Evolutionary conservation across 352 stramenopile species (phyloP), one percentile per base, ranked within the genome.

Genomic region (Globisporangium lucens): DNA sequence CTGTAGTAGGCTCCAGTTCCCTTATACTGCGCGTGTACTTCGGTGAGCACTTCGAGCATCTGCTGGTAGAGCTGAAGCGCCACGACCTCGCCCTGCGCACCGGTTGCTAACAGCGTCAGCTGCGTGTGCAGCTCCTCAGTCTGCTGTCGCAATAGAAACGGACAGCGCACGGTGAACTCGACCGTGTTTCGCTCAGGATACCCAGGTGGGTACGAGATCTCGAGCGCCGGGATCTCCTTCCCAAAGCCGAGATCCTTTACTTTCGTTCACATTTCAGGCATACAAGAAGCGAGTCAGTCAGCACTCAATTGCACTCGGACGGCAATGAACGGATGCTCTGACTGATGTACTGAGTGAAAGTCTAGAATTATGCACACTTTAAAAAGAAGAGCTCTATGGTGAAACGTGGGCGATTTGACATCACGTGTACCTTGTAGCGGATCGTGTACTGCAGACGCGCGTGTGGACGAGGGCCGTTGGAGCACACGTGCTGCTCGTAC

Each of bases 61-160:
- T 77, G 68, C 65, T 91, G 82, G 65, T 91, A 91, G 36, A 91
- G 65, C 63, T 89, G 73, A 15, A 93, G 67, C 30, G 71, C 76
- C 38, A 83, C 73, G 30, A 89, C 72, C 38, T 90, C 77, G 46
- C 85, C 75, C 29, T 70, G 72, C 20, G 65, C 66, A 9, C 61
- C 66, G 9, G 63, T 73, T 3, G 74, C 68, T 8, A 90, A 56
- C 15, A 70, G 62, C n/a, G 56, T 4, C 0, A 93, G 65, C 9
- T 82, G 56, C 3, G 63, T 67, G 17, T 82, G 66, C 1, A 93
- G 72, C 2, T 43, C 64, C 51, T 87, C 73, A 61, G 82, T 88
- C 0, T 72, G 47, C 12, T 65, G 9, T 0, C 85, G 75, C 3
- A 76, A 74, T 0, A 90, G 72, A 27, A 78, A 76, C 41, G 82